phyloP scores from a whole-genome alignment of 768 basidiomycete genomes.

The Trametes punicea region DNA sequence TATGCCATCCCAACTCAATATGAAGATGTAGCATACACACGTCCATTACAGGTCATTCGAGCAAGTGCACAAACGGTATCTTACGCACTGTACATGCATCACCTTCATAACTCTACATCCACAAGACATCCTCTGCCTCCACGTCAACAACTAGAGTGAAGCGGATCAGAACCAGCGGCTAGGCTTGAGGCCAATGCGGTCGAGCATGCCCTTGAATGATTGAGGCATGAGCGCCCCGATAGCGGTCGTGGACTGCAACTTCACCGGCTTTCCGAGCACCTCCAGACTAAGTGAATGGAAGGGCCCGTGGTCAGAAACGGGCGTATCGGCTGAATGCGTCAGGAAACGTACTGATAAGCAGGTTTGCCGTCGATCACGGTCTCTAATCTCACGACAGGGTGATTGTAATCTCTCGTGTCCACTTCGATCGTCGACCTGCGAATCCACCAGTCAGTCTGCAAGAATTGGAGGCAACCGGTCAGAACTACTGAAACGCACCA shows the following conservation, averaged over 20 bases:
- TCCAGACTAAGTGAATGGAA: constrained; percentile 37
- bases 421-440: constrained; percentile 65
- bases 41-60: neutral
- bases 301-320: neutral
- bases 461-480: neutral
- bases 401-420: constrained; percentile 51
- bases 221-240: constrained; percentile 45
- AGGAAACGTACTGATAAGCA: constrained; percentile 44
- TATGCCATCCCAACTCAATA: neutral
- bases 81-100: neutral
- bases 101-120: neutral
- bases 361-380: constrained; percentile 57
- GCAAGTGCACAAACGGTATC: neutral
- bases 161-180: constrained; percentile 50
- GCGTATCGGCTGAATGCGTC: neutral
- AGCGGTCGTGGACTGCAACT: constrained; percentile 39
- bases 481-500: constrained; percentile 45
- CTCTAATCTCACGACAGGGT: constrained; percentile 54
- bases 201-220: constrained; percentile 52
- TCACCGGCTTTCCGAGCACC: constrained; percentile 47
- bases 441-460: neutral
- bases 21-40: constrained; percentile 1
- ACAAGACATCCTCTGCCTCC: neutral
- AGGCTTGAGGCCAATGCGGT: constrained; percentile 52
- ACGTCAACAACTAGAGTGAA: neutral